Base-by-base conservation (phyloP, 345 rosid genomes). In the Cardamine resedifolia region DNA sequence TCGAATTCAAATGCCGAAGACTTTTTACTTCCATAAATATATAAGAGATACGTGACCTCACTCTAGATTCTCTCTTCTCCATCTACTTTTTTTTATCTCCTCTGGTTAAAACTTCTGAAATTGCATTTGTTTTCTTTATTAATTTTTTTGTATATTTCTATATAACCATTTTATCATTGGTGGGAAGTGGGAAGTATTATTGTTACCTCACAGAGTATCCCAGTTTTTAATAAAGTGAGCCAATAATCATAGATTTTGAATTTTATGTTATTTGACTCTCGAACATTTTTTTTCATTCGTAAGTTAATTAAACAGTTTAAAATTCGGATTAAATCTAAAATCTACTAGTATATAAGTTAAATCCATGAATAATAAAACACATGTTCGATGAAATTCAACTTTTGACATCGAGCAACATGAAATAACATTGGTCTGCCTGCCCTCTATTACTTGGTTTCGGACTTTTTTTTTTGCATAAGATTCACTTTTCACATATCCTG, bases 1-100 rank as follows among this genome's bases (percentile, higher is more conserved):
- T 47, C 58, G 36, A 57, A 47, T 56, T 73, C 33, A 65, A 73
- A 73, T 66, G 59, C 14, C 44, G 31, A 73, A 47, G 72, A 65
- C 72, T 57, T 65, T 45, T 57, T 65, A 36, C 4, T 73, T 66
- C 59, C 71, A 28, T 47, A 73, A 56, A 33, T 48, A 65, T 3
- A 45, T 26, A 64, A 65, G 39, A 45, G 50, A 64, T 65, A 34
- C 50, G 43, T 73, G 77, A 73, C 71, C 59, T 73, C 77, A 73
- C 59, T 47, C 59, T 48, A 65, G 60, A 73, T 65, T 73, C 72
- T 65, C 72, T 65, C 77, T 65, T 65, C 77, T 47, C 26, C 38
- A 30, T 64, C 48, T 21, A 6, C n/a, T 47, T 70, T 56, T 58
- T 64, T 65, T 15, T 3, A 21, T 11, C 64, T 44, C 65, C 64